A percentile compares a stretch with the other conserved stretches of the same genome.
phyloP scores from a whole-genome alignment of 2,329 filamentous ascomycete species.

The Trichoderma simmonsii region DNA sequence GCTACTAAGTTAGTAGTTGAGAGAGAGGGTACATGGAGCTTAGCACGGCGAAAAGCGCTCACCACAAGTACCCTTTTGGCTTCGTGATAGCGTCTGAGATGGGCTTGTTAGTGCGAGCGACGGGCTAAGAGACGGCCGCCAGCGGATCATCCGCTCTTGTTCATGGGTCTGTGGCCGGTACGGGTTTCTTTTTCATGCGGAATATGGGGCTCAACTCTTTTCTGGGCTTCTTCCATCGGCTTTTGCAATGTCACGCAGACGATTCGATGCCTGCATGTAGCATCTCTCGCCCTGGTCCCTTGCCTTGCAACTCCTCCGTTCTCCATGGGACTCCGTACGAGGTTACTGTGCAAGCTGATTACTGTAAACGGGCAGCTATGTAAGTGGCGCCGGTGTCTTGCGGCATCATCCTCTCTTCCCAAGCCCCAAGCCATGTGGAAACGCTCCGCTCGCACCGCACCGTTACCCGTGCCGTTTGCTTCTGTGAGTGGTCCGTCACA shows the following conservation, averaged over 20 bases:
- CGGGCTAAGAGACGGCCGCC: constrained; percentile 13
- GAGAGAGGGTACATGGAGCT: not conserved
- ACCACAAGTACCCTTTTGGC: not conserved
- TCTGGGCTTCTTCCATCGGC: not conserved
- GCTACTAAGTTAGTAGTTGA: not conserved
- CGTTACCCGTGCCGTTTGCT: constrained; percentile 19
- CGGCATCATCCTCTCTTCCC: not conserved
- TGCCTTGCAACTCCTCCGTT: not conserved
- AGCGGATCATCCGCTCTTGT: constrained; percentile 18
- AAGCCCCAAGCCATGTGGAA: constrained; percentile 11
- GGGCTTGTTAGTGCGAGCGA: not conserved
- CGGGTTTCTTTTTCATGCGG: not conserved
- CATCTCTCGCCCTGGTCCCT: not conserved
- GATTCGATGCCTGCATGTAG: not conserved
- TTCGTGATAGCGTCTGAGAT: not conserved
- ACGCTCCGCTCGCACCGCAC: constrained; percentile 20
- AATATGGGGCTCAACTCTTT: not conserved
- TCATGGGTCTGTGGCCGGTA: not conserved
- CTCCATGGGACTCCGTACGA: not conserved
- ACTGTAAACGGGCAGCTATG: not conserved
- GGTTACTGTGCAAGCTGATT: not conserved
- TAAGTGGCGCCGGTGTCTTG: not conserved
- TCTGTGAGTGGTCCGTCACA: not conserved
- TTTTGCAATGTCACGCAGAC: not conserved
- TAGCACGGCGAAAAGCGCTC: not conserved